Conservation (phyloP, 2,329 filamentous ascomycete species). For the Fusarium xyrophilum region DNA sequence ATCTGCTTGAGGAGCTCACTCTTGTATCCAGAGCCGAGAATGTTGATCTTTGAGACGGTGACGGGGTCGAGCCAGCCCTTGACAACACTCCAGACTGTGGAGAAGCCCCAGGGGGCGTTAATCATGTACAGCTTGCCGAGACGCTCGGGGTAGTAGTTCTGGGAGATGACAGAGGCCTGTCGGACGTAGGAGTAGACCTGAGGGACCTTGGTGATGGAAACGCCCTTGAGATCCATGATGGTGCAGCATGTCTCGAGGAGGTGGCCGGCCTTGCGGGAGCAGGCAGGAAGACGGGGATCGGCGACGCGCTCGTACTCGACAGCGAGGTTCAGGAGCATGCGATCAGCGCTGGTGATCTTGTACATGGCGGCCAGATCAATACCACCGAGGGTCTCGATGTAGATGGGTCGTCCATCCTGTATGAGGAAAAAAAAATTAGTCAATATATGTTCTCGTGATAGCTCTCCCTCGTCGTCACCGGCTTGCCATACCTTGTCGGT, state of each 20-base stretch:
- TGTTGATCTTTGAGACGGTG: conserved; percentile 94
- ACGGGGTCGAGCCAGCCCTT: conserved; percentile 97
- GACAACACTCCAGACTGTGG: conserved; percentile 81
- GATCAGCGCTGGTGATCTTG: conserved; percentile 89
- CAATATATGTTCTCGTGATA: conserved; percentile 14
- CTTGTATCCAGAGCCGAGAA: conserved; percentile 83
- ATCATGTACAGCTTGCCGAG: conserved; percentile 96
- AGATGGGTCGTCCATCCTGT: conserved; percentile 93
- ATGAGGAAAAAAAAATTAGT: conserved; percentile 15
- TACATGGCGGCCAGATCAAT: conserved; percentile 90
- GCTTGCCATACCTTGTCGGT: conserved; percentile 71
- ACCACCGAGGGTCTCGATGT: conserved; percentile 95
- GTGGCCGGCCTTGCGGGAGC: conserved; percentile 87
- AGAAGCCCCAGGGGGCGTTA: conserved; percentile 97
- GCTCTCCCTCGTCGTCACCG: background rate
- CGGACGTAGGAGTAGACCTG: conserved; percentile 89
- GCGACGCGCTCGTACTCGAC: conserved; percentile 97
- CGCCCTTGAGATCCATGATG: conserved; percentile 97
- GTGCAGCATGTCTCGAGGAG: conserved; percentile 98
- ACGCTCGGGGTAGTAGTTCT: conserved; percentile 99
- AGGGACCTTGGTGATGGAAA: conserved; percentile 79
- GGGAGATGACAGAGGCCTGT: conserved; percentile 85
- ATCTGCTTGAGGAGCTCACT: conserved; percentile 85
- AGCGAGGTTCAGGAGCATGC: conserved; percentile 96
- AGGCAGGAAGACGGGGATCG: conserved; percentile 91